phyloP scores from a whole-genome alignment of 1,284 basidiomycete genomes.

The Leccinum griseonigrum region DNA sequence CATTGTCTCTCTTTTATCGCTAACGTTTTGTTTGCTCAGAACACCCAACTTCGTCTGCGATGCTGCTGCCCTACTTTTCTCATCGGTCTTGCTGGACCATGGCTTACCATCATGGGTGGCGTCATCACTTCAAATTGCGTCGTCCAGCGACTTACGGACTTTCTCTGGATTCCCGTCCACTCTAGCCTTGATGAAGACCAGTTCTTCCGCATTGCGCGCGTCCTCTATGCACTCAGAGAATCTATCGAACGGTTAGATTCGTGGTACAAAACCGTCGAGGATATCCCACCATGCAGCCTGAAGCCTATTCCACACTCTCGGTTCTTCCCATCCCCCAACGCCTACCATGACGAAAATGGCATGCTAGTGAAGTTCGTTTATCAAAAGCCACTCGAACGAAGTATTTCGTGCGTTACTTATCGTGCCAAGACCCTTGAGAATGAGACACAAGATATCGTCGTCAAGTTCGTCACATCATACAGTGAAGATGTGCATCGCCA shows the following conservation, averaged over 20 bases:
- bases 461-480: conserved; percentile 18
- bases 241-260: neutral
- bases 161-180: conserved; percentile 16
- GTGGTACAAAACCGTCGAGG: conserved; percentile 13
- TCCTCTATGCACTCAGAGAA: conserved; percentile 17
- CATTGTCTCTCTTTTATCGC: neutral
- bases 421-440: neutral
- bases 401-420: conserved; percentile 9
- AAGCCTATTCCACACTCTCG: neutral
- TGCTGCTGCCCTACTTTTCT: conserved; percentile 13
- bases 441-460: conserved; percentile 4
- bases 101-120: conserved; percentile 17
- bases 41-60: neutral
- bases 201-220: neutral
- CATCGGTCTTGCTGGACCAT: conserved; percentile 11
- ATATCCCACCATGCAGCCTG: neutral
- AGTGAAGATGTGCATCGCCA: conserved; percentile 3
- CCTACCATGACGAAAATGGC: neutral
- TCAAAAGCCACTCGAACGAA: neutral
- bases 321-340: conserved; percentile 19
- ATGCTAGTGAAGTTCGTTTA: conserved; percentile 3
- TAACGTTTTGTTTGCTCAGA: neutral
- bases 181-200: conserved; percentile 12
- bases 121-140: conserved; percentile 7
- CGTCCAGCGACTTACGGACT: conserved; percentile 19